Percentiles rank a stretch among this genome's conserved stretches.
Evolutionary conservation across 75 land plant genomes (phyloP).

Genomic region (Ceratopteris richardii): DNA sequence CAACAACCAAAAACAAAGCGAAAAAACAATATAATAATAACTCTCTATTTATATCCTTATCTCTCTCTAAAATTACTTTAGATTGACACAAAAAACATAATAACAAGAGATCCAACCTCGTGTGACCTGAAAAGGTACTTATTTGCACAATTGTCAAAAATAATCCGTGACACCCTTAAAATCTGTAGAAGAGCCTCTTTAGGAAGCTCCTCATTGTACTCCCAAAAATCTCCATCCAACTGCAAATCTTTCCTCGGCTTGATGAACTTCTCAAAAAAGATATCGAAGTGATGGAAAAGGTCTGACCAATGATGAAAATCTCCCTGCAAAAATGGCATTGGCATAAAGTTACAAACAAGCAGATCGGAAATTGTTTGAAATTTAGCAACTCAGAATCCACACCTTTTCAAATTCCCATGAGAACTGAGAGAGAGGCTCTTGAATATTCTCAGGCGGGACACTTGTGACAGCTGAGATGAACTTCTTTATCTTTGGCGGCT

Average conservation of each 20-base stretch:
- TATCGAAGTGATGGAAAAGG: constrained; percentile 81
- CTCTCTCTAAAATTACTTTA: no score
- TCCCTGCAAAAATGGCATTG: constrained; percentile 56
- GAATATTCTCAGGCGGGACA: constrained; percentile 64
- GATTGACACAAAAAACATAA: no score
- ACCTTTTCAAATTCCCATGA: constrained; percentile 94
- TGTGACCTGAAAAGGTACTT: constrained; percentile 71
- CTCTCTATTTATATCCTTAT: no score
- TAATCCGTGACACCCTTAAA: constrained; percentile 67
- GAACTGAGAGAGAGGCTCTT: constrained; percentile 51
- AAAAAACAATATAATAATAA: no score
- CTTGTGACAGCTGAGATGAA: constrained; percentile 61
- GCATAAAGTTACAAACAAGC: neutral
- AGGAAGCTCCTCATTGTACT: constrained; percentile 56
- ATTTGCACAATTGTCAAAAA: constrained; percentile 84
- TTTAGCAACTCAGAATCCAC: neutral
- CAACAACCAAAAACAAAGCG: no score
- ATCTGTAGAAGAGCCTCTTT: constrained; percentile 79
- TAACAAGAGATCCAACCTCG: constrained; percentile 65
- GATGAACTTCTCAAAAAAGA: constrained; percentile 71
- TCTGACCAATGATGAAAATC: constrained; percentile 97
- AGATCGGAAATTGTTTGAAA: neutral
- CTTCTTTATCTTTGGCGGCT: constrained; percentile 70
- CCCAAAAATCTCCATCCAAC: constrained; percentile 56
- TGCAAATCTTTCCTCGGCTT: constrained; percentile 79